Percentiles rank a stretch among this genome's conserved stretches.
Evolutionary conservation across 257 asterid species (phyloP).

Genomic region (Nicotiana benthamiana): DNA sequence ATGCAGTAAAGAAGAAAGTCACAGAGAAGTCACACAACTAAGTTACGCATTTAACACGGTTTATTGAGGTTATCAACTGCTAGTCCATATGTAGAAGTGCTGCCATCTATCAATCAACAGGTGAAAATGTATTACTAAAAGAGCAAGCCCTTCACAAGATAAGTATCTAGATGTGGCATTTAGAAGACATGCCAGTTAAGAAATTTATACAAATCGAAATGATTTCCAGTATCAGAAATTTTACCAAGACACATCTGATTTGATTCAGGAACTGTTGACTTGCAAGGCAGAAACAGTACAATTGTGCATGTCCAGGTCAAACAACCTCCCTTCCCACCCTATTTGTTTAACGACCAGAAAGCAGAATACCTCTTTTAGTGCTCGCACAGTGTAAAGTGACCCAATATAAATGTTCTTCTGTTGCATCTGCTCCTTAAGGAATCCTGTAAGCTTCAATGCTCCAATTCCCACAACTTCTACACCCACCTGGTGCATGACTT

Average conservation of each 20-base stretch:
- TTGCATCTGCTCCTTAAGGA: constrained; percentile 80
- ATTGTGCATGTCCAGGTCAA: background rate
- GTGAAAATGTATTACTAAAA: background rate
- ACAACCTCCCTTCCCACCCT: background rate
- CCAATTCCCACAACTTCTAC: constrained; percentile 83
- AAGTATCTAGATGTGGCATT: background rate
- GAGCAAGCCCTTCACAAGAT: background rate
- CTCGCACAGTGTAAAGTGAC: constrained; percentile 87
- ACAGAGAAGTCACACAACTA: too few species aligned
- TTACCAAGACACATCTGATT: background rate
- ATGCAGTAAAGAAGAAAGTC: background rate
- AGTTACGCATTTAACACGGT: background rate
- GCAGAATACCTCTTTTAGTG: constrained; percentile 70
- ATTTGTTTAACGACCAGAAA: background rate
- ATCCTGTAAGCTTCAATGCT: constrained; percentile 88
- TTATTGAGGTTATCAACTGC: background rate
- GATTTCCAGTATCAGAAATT: background rate
- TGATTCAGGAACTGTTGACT: background rate
- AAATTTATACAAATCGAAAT: background rate
- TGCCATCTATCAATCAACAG: background rate
- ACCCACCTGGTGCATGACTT: constrained; percentile 82
- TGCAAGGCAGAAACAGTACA: background rate
- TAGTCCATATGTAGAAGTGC: background rate
- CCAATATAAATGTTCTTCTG: constrained; percentile 60
- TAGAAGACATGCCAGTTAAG: background rate